These are phyloP conservation scores for Allomyces macrogynus DNA, from an alignment of 192 early-diverging fungal species.

Conservation along the genomic window DNA sequence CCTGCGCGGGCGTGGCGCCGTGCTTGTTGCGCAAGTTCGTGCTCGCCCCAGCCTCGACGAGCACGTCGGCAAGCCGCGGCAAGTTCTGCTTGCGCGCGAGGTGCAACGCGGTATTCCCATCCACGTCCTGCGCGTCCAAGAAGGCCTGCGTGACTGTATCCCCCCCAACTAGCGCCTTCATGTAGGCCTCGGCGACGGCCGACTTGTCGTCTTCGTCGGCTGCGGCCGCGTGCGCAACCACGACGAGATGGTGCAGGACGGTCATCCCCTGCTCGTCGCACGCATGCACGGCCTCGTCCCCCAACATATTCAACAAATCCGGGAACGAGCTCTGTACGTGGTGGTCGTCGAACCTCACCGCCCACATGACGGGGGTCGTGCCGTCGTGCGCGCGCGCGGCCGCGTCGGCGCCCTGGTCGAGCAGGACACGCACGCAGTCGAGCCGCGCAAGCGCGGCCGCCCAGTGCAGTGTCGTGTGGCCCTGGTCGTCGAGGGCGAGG, in stretches of 20 bases:
- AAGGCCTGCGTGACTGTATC: neutral
- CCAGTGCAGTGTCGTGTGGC: conserved; percentile 91
- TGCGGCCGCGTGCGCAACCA: neutral
- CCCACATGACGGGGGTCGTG: neutral
- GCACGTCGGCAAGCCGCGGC: too few relatives aligned
- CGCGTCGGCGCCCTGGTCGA: too few relatives aligned
- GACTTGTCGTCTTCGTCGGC: neutral
- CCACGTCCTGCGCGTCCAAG: conserved; percentile 8
- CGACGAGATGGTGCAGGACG: neutral
- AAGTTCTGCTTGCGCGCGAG: conserved; percentile 7
- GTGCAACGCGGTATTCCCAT: conserved; percentile 19
- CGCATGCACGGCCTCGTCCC: neutral
- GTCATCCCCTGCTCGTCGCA: neutral
- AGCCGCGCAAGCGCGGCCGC: conserved; percentile 70
- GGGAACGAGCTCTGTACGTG: neutral
- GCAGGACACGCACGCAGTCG: conserved; percentile 4
- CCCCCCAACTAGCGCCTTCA: neutral
- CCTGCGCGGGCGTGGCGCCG: too few relatives aligned
- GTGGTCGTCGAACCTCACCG: neutral
- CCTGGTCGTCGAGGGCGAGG: conserved; percentile 77
- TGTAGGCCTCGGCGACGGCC: neutral
- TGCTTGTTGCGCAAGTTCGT: too few relatives aligned
- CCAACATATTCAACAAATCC: neutral
- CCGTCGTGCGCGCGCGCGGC: neutral
- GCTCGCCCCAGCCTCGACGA: too few relatives aligned